These are phyloP conservation scores for Mycena alexandri DNA, from an alignment of 768 basidiomycete species.

Conservation along the genomic window DNA sequence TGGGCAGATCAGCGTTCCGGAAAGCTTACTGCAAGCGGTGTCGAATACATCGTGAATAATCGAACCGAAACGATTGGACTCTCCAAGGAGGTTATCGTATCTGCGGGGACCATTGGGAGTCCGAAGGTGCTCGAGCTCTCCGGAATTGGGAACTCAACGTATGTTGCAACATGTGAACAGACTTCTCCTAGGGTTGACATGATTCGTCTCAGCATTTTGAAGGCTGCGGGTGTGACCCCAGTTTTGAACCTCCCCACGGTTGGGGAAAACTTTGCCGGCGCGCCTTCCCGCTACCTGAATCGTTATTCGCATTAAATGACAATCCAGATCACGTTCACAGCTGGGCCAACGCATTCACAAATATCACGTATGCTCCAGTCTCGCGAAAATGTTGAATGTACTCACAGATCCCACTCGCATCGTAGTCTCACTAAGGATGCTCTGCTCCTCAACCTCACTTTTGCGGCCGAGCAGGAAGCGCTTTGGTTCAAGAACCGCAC, in stretches of 20 bases:
- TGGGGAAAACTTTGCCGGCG: conserved; percentile 57
- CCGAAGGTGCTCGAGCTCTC: conserved; percentile 52
- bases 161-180: conserved; percentile 2
- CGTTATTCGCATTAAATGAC: too few species aligned
- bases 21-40: conserved; percentile 57
- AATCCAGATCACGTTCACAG: conserved; percentile 49
- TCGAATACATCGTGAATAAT: conserved; percentile 57
- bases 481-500: conserved; percentile 48
- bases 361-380: conserved; percentile 42
- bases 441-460: conserved; percentile 40
- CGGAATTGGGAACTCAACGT: conserved; percentile 51
- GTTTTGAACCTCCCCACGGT: conserved; percentile 62
- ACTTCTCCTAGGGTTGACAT: neutral
- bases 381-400: neutral
- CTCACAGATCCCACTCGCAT: neutral
- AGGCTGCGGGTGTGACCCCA: conserved; percentile 56
- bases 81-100: conserved; percentile 63
- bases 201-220: conserved; percentile 49
- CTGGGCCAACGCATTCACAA: conserved; percentile 50
- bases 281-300: too few species aligned
- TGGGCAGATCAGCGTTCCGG: conserved; percentile 44
- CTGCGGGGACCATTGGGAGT: conserved; percentile 59
- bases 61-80: conserved; percentile 55
- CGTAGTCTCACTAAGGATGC: conserved; percentile 45
- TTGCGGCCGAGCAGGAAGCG: conserved; percentile 40